Base-by-base conservation (phyloP, 176 grass and related monocot species). In the Rhipidocladum racemiflorum region DNA sequence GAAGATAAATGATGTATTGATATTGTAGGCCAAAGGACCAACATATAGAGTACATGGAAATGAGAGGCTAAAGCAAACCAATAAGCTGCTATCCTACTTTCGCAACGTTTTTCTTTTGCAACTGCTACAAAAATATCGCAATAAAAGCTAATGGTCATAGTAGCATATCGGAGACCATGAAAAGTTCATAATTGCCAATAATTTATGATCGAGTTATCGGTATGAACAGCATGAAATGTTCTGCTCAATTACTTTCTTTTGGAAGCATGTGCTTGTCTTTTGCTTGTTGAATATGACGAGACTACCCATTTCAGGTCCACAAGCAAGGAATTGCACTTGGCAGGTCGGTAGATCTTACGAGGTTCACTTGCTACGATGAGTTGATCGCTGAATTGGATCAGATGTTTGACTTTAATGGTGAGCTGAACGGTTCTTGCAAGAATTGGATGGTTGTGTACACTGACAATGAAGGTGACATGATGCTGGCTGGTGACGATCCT, bases 401-500 rank as follows among this genome's bases (percentile, higher is more conserved):
- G 68, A 97, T 94, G 94, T 94, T 97, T 50, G 92, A 92, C 76
- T 97, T 97, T 30, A 70, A 87, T 66, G 94, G 94, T 80, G 94
- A 94, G 34, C 74, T 97, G 72, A 79, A 68, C 23, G 23, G 72
- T 87, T 24, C 75, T 61, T 16, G 66, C 68, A 97, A 81, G 77
- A 92, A 89, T 27, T 97, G 94, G 94, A 65, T 89, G 76, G 81
- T 97, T 21, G 94, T 97, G 11, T 97, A 92, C 70, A 97, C 90
- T 24, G 94, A 97, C 54, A 89, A 81, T 61, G 94, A 97, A 64
- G 91, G 90, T 24, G 94, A 97, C 70, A 97, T 94, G 88, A 97
- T 97, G 94, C 90, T 97, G 53, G 94, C 92, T 60, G 94, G 94
- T 30, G 94, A 97, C 75, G 94, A 97, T 59, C 92, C 94, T 17